These are phyloP conservation scores for Fusarium concolor DNA, from an alignment of 2,329 filamentous ascomycete genomes.

Conservation along the genomic window DNA sequence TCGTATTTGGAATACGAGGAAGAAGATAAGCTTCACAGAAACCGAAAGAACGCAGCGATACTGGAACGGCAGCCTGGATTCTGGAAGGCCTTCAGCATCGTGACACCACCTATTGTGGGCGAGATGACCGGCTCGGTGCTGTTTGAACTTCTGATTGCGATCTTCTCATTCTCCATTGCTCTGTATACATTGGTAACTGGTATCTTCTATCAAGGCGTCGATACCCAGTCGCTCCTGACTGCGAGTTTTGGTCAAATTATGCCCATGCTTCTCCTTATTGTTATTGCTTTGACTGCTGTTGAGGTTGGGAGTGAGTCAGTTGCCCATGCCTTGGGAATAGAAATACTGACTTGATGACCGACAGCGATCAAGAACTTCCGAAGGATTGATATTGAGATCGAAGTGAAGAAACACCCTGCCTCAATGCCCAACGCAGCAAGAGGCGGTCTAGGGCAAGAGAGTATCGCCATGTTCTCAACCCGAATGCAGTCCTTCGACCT, in stretches of 20 bases:
- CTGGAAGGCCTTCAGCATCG: conserved; percentile 7
- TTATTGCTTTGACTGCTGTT: conserved; percentile 21
- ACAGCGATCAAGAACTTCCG: conserved; percentile 22
- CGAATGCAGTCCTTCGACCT: background rate
- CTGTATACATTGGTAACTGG: conserved; percentile 10
- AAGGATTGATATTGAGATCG: conserved; percentile 10
- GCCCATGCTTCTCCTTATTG: conserved; percentile 29
- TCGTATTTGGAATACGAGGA: background rate
- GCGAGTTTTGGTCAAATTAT: conserved; percentile 23
- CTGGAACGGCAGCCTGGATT: background rate
- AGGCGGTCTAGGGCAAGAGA: background rate
- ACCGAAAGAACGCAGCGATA: background rate
- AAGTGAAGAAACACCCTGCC: conserved; percentile 8
- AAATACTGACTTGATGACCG: background rate
- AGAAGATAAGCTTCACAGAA: background rate
- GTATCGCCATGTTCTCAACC: background rate
- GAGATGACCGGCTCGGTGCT: conserved; percentile 19
- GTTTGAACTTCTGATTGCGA: conserved; percentile 15
- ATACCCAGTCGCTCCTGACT: conserved; percentile 1
- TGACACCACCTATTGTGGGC: conserved; percentile 4
- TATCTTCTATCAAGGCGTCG: conserved; percentile 5
- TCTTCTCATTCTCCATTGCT: conserved; percentile 1
- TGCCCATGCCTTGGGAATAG: background rate
- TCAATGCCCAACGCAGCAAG: background rate
- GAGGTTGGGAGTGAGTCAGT: conserved; percentile 28